Evolutionary conservation across 139 green algal genomes (phyloP).

Genomic region (Chlorella sp.): DNA sequence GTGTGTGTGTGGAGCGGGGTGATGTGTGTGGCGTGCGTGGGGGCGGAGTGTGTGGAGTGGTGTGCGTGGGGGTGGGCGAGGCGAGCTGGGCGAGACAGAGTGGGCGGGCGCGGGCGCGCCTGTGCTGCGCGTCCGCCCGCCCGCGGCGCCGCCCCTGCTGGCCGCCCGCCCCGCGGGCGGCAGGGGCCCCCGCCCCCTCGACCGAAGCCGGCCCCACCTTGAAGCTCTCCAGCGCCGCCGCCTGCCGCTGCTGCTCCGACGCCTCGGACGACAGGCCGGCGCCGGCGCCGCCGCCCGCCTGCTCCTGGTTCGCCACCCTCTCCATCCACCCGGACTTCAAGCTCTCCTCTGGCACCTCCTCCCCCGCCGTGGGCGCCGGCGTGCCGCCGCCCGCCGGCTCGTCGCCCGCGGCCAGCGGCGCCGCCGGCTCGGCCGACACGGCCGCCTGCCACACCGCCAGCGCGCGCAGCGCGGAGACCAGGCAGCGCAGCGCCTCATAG

Average conservation of each 20-base stretch:
- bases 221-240: slow-evolving; percentile 60
- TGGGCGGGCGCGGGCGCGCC: too few relatives aligned
- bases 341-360: slow-evolving; percentile 20
- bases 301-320: slow-evolving; percentile 15
- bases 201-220: too few relatives aligned
- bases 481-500: slow-evolving; percentile 72
- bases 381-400: neutral
- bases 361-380: neutral
- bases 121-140: too few relatives aligned
- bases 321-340: slow-evolving; percentile 33
- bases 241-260: slow-evolving; percentile 32
- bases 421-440: neutral
- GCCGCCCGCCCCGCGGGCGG: too few relatives aligned
- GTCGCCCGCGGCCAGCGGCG: neutral
- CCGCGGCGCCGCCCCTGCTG: too few relatives aligned
- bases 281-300: slow-evolving; percentile 15
- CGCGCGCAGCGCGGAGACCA: slow-evolving; percentile 69
- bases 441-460: slow-evolving; percentile 77
- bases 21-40: too few relatives aligned
- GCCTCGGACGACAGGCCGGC: neutral
- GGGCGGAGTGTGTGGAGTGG: too few relatives aligned
- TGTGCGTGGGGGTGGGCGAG: too few relatives aligned
- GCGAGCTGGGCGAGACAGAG: too few relatives aligned
- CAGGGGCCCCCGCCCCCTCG: too few relatives aligned
- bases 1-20: too few relatives aligned